Evolutionary conservation across 371 early-diverging fungal genomes (phyloP).

Genomic region (Mortierella sp.): DNA sequence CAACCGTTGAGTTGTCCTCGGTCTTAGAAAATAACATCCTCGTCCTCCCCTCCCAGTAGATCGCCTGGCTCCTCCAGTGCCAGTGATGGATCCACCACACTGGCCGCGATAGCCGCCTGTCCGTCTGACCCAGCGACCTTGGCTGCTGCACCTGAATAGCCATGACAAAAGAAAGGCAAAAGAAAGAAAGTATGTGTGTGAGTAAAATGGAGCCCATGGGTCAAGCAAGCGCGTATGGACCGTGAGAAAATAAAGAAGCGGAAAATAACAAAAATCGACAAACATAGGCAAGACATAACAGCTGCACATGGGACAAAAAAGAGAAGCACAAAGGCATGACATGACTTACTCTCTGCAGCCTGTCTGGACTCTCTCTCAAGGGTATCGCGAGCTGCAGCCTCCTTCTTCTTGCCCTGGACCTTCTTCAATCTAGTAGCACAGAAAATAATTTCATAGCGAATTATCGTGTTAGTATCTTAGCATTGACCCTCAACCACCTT

Average conservation of each 20-base stretch:
- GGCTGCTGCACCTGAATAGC: constrained; percentile 1
- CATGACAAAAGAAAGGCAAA: neutral
- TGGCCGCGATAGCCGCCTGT: constrained; percentile 7
- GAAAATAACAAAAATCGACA: neutral
- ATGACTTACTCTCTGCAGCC: constrained; percentile 43
- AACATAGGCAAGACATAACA: too few relatives aligned
- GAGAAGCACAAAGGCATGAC: neutral
- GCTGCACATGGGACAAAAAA: neutral
- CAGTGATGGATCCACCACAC: constrained; percentile 23
- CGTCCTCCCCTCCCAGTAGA: constrained; percentile 63
- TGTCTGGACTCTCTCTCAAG: constrained; percentile 55
- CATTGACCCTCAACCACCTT: too few relatives aligned
- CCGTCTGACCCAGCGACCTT: constrained; percentile 9
- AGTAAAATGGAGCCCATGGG: constrained; percentile 4
- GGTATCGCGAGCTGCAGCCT: constrained; percentile 70
- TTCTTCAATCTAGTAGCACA: constrained; percentile 86
- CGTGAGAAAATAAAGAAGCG: neutral
- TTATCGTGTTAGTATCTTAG: neutral
- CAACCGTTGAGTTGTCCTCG: neutral
- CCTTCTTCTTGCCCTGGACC: constrained; percentile 97
- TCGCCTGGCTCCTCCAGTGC: constrained; percentile 36
- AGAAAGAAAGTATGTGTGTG: neutral
- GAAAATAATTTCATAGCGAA: neutral
- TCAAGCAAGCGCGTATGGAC: neutral
- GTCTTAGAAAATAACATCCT: constrained; percentile 72